Conservation (phyloP, 441 rosid genomes). For the Adansonia madagascariensis region DNA sequence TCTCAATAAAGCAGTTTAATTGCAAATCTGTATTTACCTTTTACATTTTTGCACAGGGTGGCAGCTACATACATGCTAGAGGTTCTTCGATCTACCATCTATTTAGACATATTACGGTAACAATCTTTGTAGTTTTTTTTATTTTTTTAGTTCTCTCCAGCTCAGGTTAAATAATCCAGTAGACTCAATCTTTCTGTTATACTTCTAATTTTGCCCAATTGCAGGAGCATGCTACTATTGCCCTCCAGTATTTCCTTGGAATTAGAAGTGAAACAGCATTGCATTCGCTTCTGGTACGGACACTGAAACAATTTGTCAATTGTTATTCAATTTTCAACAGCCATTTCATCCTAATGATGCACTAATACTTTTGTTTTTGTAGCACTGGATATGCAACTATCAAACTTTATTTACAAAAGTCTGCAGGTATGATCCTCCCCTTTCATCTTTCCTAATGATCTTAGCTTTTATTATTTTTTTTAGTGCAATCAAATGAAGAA, state of each 20-base stretch:
- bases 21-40: constrained; percentile 46
- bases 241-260: constrained; percentile 77
- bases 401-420: constrained; percentile 66
- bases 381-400: constrained; percentile 90
- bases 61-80: constrained; percentile 83
- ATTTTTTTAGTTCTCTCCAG: not conserved
- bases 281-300: constrained; percentile 69
- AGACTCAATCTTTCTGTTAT: constrained; percentile 27
- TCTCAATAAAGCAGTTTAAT: not conserved
- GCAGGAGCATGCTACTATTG: constrained; percentile 86
- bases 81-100: constrained; percentile 74
- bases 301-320: constrained; percentile 16
- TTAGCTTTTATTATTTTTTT: not conserved
- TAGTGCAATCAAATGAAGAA: constrained; percentile 8
- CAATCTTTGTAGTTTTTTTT: constrained; percentile 1
- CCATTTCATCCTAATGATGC: constrained; percentile 27
- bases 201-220: constrained; percentile 22
- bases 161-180: constrained; percentile 20
- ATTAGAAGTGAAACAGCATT: constrained; percentile 58
- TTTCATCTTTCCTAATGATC: constrained; percentile 1
- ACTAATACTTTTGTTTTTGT: constrained; percentile 26
- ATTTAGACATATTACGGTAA: constrained; percentile 77
- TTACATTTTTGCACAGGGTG: constrained; percentile 59
- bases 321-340: constrained; percentile 21
- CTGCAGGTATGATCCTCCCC: constrained; percentile 57